Base-by-base conservation (phyloP, 2,329 filamentous ascomycete species). In the Penicillium oxalicum region DNA sequence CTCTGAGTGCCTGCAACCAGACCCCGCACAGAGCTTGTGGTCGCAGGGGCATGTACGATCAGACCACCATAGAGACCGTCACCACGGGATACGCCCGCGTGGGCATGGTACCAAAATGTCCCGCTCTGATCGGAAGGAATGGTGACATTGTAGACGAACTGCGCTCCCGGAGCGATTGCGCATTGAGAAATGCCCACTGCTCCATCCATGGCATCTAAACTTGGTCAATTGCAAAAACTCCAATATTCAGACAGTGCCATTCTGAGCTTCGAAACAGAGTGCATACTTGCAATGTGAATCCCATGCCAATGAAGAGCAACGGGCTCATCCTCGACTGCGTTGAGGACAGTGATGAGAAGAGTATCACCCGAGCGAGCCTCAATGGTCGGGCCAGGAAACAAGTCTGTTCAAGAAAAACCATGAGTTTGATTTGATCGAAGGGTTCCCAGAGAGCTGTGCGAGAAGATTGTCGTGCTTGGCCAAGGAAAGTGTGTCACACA, bases 161-260 rank as follows among this genome's bases (percentile, higher is more conserved):
- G 59, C 7, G 71, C 68, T 4, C 85, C 86, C 0, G 85, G 78
- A 0, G 75, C 4, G 48, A 90, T 84, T 1, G 76, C 64, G 55
- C 84, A 88, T 62, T 91, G 87, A 1, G 83, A 80, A 26, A 87
- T 80, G 40, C 77, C 76, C 0, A 71, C 69, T 0, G 84, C 80
- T 0, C 87, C 87, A 65, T 91, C 87, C 82, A 89, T 88, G 27
- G 52, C 48, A 51, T 63, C 61, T 62, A 32, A 9, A 32, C 34
- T 9, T 32, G 32, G 41, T 44, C 18, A 44, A 18, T 13, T 5
- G 12, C 13, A 4, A 25, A n/a, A n/a, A 3, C 6, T 35, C 33
- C 7, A 12, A 13, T 8, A 35, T 26, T 12, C 5, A 43, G n/a
- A 4, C 5, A 9, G 11, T 6, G 9, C 8, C 5, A 11, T n/a